Percentiles rank a stretch among this genome's conserved stretches.
Evolutionary conservation across 805 yeast genomes (phyloP).

Genomic region (Candida cerambycidarum): DNA sequence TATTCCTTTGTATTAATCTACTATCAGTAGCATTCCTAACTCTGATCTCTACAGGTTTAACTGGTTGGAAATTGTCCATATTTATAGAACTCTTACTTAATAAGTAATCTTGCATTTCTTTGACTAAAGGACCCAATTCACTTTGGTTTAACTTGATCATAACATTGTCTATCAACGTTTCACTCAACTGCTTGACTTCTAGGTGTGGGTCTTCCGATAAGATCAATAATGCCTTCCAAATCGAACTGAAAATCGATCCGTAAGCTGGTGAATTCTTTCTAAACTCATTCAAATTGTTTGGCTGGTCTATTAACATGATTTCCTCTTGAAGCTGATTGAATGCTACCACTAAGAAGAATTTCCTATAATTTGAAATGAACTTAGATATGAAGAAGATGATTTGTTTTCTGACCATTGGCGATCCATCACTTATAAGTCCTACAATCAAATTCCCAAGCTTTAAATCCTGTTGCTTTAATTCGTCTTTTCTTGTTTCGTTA

Average conservation of each 20-base stretch:
- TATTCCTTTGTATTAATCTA: constrained; percentile 19
- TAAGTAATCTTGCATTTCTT: constrained; percentile 63
- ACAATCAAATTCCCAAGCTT: constrained; percentile 68
- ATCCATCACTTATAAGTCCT: constrained; percentile 77
- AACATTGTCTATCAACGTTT: constrained; percentile 71
- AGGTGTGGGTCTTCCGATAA: constrained; percentile 85
- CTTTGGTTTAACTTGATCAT: constrained; percentile 62
- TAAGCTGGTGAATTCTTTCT: constrained; percentile 74
- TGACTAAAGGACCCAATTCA: constrained; percentile 62
- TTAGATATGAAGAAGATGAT: constrained; percentile 73
- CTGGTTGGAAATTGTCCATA: constrained; percentile 42
- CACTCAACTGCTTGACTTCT: constrained; percentile 74
- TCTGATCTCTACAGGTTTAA: constrained; percentile 29
- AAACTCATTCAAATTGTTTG: constrained; percentile 60
- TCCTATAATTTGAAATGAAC: constrained; percentile 65
- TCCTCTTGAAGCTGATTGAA: constrained; percentile 84
- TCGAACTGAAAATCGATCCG: constrained; percentile 80
- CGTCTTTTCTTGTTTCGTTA: constrained; percentile 40
- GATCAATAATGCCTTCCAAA: constrained; percentile 82
- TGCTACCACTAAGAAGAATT: constrained; percentile 82
- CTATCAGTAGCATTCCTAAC: constrained; percentile 27
- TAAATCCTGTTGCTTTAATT: constrained; percentile 65
- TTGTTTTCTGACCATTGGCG: constrained; percentile 85
- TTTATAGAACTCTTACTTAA: constrained; percentile 48
- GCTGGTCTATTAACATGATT: constrained; percentile 64